Conservation (phyloP, 495 filamentous ascomycete genomes). For the Sporormia fimetaria region DNA sequence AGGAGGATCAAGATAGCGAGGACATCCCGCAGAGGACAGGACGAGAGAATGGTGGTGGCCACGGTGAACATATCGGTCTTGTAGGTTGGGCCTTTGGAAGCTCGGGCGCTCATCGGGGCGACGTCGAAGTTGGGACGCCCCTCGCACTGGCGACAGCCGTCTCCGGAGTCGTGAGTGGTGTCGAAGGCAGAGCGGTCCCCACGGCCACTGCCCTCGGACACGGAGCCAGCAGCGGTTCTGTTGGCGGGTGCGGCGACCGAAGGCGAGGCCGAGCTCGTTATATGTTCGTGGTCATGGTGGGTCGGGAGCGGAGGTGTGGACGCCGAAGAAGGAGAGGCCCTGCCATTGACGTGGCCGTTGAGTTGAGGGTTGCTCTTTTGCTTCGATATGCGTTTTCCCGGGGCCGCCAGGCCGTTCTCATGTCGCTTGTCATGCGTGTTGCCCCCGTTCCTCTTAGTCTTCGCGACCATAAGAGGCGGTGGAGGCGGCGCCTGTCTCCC, state of each 20-base stretch:
- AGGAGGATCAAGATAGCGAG: slow-evolving; percentile 97
- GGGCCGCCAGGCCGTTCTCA: slow-evolving; percentile 77
- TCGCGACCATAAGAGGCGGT: slow-evolving; percentile 49
- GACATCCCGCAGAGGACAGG: slow-evolving; percentile 87
- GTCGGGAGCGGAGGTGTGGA: slow-evolving; percentile 34
- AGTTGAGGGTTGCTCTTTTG: slow-evolving; percentile 53
- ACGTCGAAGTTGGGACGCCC: slow-evolving; percentile 7
- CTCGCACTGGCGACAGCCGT: slow-evolving; percentile 19
- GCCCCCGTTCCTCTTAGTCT: slow-evolving; percentile 45
- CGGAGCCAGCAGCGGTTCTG: slow-evolving; percentile 10
- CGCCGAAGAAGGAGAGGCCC: slow-evolving; percentile 35
- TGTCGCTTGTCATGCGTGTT: slow-evolving; percentile 67
- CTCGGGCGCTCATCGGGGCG: neutral
- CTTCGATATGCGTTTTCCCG: slow-evolving; percentile 68
- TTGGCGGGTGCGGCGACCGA: neutral
- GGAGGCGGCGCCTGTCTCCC: slow-evolving; percentile 13
- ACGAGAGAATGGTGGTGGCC: slow-evolving; percentile 73
- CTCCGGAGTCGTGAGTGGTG: slow-evolving; percentile 21
- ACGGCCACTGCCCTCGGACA: neutral
- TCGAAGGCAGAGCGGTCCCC: slow-evolving; percentile 15
- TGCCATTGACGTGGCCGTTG: slow-evolving; percentile 45
- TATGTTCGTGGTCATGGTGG: slow-evolving; percentile 20
- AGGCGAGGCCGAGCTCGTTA: slow-evolving; percentile 22
- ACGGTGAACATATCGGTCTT: slow-evolving; percentile 54
- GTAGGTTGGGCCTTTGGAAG: slow-evolving; percentile 36